Base-by-base conservation (phyloP, 352 stramenopile species). In the Hyaloperonospora brassicae region DNA sequence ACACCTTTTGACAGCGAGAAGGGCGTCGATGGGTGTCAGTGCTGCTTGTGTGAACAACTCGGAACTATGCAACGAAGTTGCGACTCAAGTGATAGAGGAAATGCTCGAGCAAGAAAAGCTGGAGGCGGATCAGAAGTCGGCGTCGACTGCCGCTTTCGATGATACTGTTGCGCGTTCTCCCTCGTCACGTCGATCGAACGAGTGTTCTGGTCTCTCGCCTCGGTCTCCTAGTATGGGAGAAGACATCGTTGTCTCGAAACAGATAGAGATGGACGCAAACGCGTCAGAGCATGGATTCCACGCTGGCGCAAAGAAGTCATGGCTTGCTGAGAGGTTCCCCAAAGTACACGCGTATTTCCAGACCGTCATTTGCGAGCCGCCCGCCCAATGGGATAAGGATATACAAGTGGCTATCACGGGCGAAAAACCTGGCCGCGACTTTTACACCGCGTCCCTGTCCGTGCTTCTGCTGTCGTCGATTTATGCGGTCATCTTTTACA, bases 321-420 rank as follows among this genome's bases (percentile, higher is more conserved):
- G 73, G 70, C 53, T 85, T 6, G 66, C 88, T 25, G 66, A 59
- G 24, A 85, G 70, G 44, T 61, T 66, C 22, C 79, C 81, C 0
- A 59, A 66, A 49, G 48, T 71, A 11, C 49, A 76, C 30, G 62
- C 50, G 8, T 95, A 90, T 55, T 88, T 88, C 45, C 58, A 80
- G 5, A 66, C 68, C 3, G 67, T 95, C 9, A 62, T 90, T 22
- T 85, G 75, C 39, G 56, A 68, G 9, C 79, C 81, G 30, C 84
- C 84, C 9, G 36, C 70, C 42, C 68, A 89, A 47, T 95, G 84
- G 84, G 84, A 95, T 61, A 89, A 86, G 47, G 80, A 93, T 50
- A 93, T 93, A 38, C 75, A 95, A 25, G 73, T 82, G 11, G 83
- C 84, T 3, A 88, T 91, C 42, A 76, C 68, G 1, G 82, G 80